Percentiles rank a stretch among this genome's conserved stretches.
These are phyloP conservation scores for Yarrowia sp. DNA, from an alignment of 805 yeast genomes.

Conservation along the genomic window DNA sequence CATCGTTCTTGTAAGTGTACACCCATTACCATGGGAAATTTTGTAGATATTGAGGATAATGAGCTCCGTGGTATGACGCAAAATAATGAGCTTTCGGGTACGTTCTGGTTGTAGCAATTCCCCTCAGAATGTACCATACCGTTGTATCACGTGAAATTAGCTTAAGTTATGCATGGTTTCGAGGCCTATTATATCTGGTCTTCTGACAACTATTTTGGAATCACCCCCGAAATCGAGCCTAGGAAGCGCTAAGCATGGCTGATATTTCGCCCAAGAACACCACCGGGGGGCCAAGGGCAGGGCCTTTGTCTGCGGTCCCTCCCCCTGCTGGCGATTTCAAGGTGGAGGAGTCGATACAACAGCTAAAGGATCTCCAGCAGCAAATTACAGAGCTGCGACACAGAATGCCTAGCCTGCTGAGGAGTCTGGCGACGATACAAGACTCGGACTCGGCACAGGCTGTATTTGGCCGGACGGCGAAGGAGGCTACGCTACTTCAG, in stretches of 20 bases:
- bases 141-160: slow-evolving; percentile 51
- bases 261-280: slow-evolving; percentile 36
- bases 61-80: too few relatives aligned
- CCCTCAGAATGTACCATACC: too few relatives aligned
- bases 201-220: slow-evolving; percentile 1
- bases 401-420: slow-evolving; percentile 28
- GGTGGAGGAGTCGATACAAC: slow-evolving; percentile 30
- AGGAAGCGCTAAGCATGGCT: slow-evolving; percentile 5
- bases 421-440: slow-evolving; percentile 33
- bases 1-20: too few relatives aligned
- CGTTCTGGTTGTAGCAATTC: too few relatives aligned
- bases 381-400: slow-evolving; percentile 29
- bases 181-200: background rate
- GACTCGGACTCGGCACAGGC: slow-evolving; percentile 32
- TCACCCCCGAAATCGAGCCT: background rate
- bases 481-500: slow-evolving; percentile 32
- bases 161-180: slow-evolving; percentile 27
- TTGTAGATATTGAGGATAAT: too few relatives aligned
- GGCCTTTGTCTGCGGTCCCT: background rate
- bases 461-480: slow-evolving; percentile 30
- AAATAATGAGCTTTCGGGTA: too few relatives aligned
- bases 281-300: slow-evolving; percentile 1
- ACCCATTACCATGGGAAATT: too few relatives aligned
- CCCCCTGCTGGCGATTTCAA: slow-evolving; percentile 5
- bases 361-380: slow-evolving; percentile 20